Conservation (phyloP, 108 stramenopile species). For the Stephanodiscus triporus region DNA sequence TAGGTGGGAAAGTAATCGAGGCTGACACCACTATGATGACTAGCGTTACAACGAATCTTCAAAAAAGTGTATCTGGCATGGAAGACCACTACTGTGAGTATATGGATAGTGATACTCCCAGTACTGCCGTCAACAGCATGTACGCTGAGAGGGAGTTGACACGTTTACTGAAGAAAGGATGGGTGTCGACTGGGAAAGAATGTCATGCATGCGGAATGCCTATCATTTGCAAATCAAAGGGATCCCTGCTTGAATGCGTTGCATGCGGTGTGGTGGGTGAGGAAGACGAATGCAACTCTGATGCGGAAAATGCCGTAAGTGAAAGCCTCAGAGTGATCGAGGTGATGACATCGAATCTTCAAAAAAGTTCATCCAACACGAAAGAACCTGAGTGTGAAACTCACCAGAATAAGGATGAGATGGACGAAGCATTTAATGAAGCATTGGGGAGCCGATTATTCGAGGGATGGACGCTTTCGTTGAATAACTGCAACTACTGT, state of each 20-base stretch:
- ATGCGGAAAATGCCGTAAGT: not conserved
- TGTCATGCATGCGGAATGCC: slow-evolving; percentile 33
- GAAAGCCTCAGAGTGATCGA: slow-evolving; percentile 4
- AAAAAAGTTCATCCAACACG: not conserved
- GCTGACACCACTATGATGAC: not conserved
- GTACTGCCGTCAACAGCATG: slow-evolving; percentile 20
- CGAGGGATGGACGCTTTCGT: slow-evolving; percentile 22
- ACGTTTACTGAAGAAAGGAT: slow-evolving; percentile 35
- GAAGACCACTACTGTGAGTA: not conserved
- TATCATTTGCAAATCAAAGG: slow-evolving; percentile 15
- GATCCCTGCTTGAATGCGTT: slow-evolving; percentile 26
- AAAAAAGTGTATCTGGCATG: not conserved
- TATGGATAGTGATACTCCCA: slow-evolving; percentile 2
- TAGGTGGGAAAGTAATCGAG: slow-evolving; percentile 1
- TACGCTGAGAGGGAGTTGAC: slow-evolving; percentile 38
- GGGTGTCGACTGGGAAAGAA: slow-evolving; percentile 19
- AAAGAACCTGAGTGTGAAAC: not conserved
- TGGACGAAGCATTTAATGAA: slow-evolving; percentile 20
- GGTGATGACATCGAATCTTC: slow-evolving; percentile 2
- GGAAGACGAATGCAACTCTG: not conserved
- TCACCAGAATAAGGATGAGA: not conserved
- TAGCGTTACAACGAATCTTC: not conserved
- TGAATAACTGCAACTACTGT: slow-evolving; percentile 24
- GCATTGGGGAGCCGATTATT: slow-evolving; percentile 30
- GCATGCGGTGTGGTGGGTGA: slow-evolving; percentile 29